These are phyloP conservation scores for Tulasnella sp. DNA, from an alignment of 768 basidiomycete species.

Conservation along the genomic window DNA sequence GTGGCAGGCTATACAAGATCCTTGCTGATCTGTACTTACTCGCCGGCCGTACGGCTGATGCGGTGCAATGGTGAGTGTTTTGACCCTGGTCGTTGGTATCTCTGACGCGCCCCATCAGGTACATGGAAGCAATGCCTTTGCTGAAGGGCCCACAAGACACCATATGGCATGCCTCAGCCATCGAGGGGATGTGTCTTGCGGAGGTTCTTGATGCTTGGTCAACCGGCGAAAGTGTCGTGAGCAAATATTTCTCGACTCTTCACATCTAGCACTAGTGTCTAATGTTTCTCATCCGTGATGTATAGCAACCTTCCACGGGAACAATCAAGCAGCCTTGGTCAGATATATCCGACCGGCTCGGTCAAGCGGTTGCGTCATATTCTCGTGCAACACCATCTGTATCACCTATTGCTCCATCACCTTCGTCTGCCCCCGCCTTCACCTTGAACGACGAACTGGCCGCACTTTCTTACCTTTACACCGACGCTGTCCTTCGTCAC, in stretches of 20 bases:
- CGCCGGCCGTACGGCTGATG: constrained; percentile 74
- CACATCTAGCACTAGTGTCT: constrained; percentile 12
- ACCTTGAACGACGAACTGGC: constrained; percentile 37
- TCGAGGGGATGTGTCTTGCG: constrained; percentile 75
- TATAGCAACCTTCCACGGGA: constrained; percentile 41
- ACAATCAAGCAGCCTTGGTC: constrained; percentile 56
- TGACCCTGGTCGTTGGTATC: not conserved
- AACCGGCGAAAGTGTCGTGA: constrained; percentile 52
- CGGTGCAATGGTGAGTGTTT: constrained; percentile 54
- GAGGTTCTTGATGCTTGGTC: constrained; percentile 78
- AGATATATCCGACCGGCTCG: constrained; percentile 60
- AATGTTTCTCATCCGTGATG: constrained; percentile 19
- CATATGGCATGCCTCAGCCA: constrained; percentile 78
- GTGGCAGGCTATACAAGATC: constrained; percentile 77
- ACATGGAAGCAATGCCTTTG: constrained; percentile 68
- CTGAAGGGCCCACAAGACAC: constrained; percentile 63
- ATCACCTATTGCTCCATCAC: constrained; percentile 20
- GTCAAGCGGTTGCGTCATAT: constrained; percentile 50
- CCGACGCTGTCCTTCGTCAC: constrained; percentile 54
- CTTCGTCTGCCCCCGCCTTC: constrained; percentile 1
- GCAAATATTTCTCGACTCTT: constrained; percentile 26
- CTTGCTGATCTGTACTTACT: constrained; percentile 81
- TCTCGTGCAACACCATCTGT: constrained; percentile 36
- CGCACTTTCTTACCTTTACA: constrained; percentile 58
- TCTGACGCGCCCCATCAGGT: constrained; percentile 36